These are phyloP conservation scores for Lanmaoa pseudosensibilis DNA, from an alignment of 768 basidiomycete species.

Conservation along the genomic window DNA sequence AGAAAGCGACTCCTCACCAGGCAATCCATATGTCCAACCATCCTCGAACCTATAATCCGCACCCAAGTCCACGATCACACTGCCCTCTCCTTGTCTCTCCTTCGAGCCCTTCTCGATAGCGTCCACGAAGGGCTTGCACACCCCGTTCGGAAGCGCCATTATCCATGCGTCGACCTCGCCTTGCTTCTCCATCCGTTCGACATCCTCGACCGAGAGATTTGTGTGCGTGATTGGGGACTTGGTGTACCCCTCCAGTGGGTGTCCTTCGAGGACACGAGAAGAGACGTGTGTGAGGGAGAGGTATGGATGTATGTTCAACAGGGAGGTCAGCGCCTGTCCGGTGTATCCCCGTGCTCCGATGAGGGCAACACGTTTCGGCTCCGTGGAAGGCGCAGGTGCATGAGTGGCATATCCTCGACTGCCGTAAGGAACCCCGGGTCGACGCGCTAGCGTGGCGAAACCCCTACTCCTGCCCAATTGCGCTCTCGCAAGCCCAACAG, in stretches of 20 bases:
- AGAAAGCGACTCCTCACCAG: conserved; percentile 73
- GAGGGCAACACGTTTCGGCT: conserved; percentile 86
- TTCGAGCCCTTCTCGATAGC: conserved; percentile 79
- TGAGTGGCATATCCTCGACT: conserved; percentile 81
- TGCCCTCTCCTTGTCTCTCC: conserved; percentile 46
- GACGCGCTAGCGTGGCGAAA: conserved; percentile 29
- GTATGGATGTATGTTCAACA: conserved; percentile 87
- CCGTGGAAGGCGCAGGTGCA: conserved; percentile 45
- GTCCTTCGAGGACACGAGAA: conserved; percentile 89
- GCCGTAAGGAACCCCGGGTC: conserved; percentile 40
- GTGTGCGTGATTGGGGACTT: conserved; percentile 74
- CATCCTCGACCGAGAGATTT: conserved; percentile 75
- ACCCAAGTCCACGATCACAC: conserved; percentile 88
- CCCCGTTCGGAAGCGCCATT: conserved; percentile 98
- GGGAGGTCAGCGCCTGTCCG: conserved; percentile 83
- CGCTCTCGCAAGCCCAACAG: conserved; percentile 34
- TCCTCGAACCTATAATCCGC: conserved; percentile 96
- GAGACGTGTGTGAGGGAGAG: conserved; percentile 94
- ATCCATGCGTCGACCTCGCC: conserved; percentile 97
- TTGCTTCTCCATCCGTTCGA: conserved; percentile 84
- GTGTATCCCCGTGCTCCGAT: conserved; percentile 97
- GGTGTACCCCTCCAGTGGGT: conserved; percentile 74
- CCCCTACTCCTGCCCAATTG: conserved; percentile 24
- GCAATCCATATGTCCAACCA: conserved; percentile 96
- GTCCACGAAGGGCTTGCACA: conserved; percentile 95